Evolutionary conservation across 371 early-diverging fungal genomes (phyloP).

Genomic region (Nosema muscidifuracis): DNA sequence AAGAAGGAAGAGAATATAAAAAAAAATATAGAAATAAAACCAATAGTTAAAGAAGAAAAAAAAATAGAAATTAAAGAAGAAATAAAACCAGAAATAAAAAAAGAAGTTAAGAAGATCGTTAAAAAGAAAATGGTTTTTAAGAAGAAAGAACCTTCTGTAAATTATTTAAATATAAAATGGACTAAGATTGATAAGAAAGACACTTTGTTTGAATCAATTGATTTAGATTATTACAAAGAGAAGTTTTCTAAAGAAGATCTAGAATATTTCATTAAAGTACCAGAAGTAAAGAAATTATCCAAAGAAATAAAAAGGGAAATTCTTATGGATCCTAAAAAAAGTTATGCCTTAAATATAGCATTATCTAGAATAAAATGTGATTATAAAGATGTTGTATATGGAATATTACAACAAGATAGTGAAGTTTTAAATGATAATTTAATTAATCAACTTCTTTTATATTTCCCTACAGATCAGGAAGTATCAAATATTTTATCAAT

Average conservation of each 20-base stretch:
- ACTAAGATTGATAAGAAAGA: constrained; percentile 33
- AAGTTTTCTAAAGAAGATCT: constrained; percentile 34
- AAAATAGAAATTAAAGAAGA: no score
- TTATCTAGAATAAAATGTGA: constrained; percentile 44
- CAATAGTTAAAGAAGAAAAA: no score
- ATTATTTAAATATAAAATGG: constrained; percentile 41
- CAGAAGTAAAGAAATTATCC: constrained; percentile 17
- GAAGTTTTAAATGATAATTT: constrained; percentile 45
- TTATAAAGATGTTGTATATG: constrained; percentile 23
- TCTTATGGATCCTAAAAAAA: constrained; percentile 46
- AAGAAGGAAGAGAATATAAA: no score
- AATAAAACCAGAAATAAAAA: not conserved
- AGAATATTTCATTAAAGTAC: constrained; percentile 28
- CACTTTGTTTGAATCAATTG: constrained; percentile 25
- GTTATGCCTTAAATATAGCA: constrained; percentile 52
- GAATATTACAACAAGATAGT: constrained; percentile 16
- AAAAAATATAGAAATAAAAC: no score
- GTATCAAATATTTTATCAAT: not conserved
- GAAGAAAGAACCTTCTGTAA: constrained; percentile 11
- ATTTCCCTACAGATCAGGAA: constrained; percentile 51
- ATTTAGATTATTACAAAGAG: constrained; percentile 9
- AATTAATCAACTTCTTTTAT: constrained; percentile 50
- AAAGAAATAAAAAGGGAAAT: not conserved
- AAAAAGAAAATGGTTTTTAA: constrained; percentile 22
- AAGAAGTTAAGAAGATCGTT: constrained; percentile 1